phyloP scores from a whole-genome alignment of 108 stramenopile species.

The Epipyxis sp. region DNA sequence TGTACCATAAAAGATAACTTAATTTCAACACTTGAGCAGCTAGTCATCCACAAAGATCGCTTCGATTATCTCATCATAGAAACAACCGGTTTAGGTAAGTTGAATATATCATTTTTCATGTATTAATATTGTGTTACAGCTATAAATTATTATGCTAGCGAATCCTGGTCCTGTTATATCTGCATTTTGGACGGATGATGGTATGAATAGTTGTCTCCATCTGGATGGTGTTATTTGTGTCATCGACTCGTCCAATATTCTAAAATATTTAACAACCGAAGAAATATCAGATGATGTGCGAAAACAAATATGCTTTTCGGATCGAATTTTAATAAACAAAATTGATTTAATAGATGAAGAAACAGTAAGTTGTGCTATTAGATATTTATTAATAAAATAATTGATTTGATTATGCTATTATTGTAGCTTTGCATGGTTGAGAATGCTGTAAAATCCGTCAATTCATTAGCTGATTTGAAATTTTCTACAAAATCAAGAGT shows the following conservation, averaged over 20 bases:
- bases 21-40: constrained; percentile 13
- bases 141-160: too few relatives aligned
- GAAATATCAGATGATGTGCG: neutral
- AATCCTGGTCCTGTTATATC: constrained; percentile 25
- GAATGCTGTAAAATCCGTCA: too few relatives aligned
- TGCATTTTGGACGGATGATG: constrained; percentile 9
- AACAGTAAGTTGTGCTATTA: too few relatives aligned
- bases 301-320: neutral
- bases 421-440: too few relatives aligned
- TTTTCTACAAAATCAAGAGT: too few relatives aligned
- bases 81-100: constrained; percentile 19
- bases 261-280: neutral
- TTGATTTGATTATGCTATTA: too few relatives aligned
- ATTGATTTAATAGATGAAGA: neutral
- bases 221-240: constrained; percentile 9
- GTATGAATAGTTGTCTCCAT: neutral
- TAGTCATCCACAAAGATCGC: constrained; percentile 13
- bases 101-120: too few relatives aligned
- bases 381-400: too few relatives aligned
- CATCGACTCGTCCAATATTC: constrained; percentile 13
- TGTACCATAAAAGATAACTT: constrained; percentile 38
- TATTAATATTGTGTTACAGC: too few relatives aligned
- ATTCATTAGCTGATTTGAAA: too few relatives aligned
- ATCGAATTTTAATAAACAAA: constrained; percentile 20
- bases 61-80: constrained; percentile 24